Evolutionary conservation across 208 protist species (phyloP).

Genomic region (Jaenimonas drosophilae): DNA sequence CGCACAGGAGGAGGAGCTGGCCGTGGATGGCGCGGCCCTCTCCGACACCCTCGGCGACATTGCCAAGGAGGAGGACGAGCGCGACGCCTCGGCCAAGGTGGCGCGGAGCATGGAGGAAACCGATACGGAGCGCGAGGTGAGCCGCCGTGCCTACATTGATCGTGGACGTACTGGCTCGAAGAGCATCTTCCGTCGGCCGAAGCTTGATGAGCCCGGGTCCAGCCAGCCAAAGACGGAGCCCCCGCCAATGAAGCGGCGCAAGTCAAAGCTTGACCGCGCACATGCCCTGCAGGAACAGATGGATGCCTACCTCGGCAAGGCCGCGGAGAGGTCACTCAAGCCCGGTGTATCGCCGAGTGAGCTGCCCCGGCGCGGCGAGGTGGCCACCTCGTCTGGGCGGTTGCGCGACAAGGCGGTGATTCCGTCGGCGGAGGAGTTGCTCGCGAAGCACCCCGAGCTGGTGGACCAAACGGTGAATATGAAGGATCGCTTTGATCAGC

Average conservation of each 20-base stretch:
- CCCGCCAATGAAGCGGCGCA: constrained; percentile 39
- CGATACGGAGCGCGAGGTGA: constrained; percentile 66
- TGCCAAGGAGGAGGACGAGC: constrained; percentile 50
- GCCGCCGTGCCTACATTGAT: constrained; percentile 78
- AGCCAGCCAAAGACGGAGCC: constrained; percentile 4
- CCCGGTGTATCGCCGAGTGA: constrained; percentile 9
- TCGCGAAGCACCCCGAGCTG: constrained; percentile 30
- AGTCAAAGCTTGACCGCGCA: constrained; percentile 46
- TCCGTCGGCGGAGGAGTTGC: constrained; percentile 49
- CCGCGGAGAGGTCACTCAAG: constrained; percentile 18
- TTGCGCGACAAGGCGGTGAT: constrained; percentile 43
- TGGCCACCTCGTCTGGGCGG: constrained; percentile 18
- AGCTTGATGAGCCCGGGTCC: constrained; percentile 19
- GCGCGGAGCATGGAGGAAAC: constrained; percentile 85
- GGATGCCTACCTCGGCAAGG: constrained; percentile 40
- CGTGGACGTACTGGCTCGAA: constrained; percentile 76
- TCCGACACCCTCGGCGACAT: constrained; percentile 68
- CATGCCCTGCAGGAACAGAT: constrained; percentile 73
- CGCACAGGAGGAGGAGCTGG: constrained; percentile 70
- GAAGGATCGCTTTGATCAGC: constrained; percentile 44
- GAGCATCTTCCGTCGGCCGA: constrained; percentile 62
- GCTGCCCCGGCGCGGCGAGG: constrained; percentile 42
- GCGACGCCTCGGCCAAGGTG: constrained; percentile 40
- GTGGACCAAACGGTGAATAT: constrained; percentile 26
- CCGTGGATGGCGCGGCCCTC: constrained; percentile 36